Percentiles rank a stretch among this genome's conserved stretches.
Evolutionary conservation across 306 rosid genomes (phyloP).

Genomic region (Gynostemma pentaphyllum): DNA sequence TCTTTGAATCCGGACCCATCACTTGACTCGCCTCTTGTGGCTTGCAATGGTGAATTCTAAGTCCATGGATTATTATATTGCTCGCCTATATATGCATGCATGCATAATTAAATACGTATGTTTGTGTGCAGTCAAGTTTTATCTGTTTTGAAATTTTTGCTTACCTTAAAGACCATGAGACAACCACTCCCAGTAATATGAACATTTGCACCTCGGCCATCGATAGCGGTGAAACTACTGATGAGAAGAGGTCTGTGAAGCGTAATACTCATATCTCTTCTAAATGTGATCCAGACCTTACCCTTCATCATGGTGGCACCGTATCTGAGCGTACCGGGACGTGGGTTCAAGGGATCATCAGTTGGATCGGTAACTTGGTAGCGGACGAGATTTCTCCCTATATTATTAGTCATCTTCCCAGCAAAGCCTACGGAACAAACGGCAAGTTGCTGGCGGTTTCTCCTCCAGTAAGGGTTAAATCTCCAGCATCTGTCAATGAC

Average conservation of each 20-base stretch:
- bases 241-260: slow-evolving; percentile 29
- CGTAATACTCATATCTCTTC: slow-evolving; percentile 19
- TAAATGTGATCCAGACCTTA: slow-evolving; percentile 39
- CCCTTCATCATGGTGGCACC: slow-evolving; percentile 24
- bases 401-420: slow-evolving; percentile 33
- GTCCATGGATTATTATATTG: slow-evolving; percentile 31
- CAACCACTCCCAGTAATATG: slow-evolving; percentile 32
- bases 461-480: slow-evolving; percentile 26
- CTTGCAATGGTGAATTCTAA: slow-evolving; percentile 30
- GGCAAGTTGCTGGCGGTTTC: slow-evolving; percentile 24
- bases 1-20: slow-evolving; percentile 16
- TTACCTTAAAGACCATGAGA: slow-evolving; percentile 17
- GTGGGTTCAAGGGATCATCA: slow-evolving; percentile 24
- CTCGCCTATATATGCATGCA: no score
- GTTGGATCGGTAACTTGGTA: slow-evolving; percentile 28
- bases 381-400: slow-evolving; percentile 15
- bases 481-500: slow-evolving; percentile 37
- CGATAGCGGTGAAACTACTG: slow-evolving; percentile 33
- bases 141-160: no score
- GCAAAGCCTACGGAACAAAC: slow-evolving; percentile 29
- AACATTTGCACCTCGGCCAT: slow-evolving; percentile 30
- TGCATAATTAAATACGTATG: no score
- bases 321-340: slow-evolving; percentile 26
- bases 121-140: no score
- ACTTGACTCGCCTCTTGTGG: slow-evolving; percentile 18